Conservation (phyloP, 257 asterid genomes). For the Nicotiana attenuata region DNA sequence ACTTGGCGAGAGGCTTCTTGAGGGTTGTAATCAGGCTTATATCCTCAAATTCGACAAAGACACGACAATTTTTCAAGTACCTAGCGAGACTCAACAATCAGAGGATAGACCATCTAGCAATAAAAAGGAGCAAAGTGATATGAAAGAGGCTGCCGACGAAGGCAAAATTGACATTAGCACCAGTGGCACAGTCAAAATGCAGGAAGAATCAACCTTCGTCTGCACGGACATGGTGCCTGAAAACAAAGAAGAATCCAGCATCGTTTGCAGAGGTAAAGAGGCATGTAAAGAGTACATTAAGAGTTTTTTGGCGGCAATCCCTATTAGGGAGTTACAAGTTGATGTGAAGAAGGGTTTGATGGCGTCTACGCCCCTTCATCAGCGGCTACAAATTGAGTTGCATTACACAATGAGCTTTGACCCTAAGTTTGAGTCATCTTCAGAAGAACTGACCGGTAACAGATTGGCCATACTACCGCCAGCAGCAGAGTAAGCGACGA, state of each 20-base stretch:
- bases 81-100: neutral
- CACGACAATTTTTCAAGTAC: neutral
- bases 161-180: neutral
- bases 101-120: neutral
- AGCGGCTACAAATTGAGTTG: conserved; percentile 34
- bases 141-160: neutral
- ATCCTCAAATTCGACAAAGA: conserved; percentile 11
- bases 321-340: conserved; percentile 28
- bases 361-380: conserved; percentile 31
- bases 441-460: conserved; percentile 7
- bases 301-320: conserved; percentile 36
- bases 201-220: neutral
- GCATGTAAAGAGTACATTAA: conserved; percentile 36
- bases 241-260: neutral
- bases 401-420: conserved; percentile 23
- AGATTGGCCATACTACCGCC: conserved; percentile 1
- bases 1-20: conserved; percentile 15
- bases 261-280: conserved; percentile 1
- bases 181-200: neutral
- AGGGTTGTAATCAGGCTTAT: conserved; percentile 16
- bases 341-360: conserved; percentile 33
- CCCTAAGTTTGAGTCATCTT: conserved; percentile 5
- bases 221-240: neutral
- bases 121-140: neutral
- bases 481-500: conserved; percentile 13